Evolutionary conservation across 2,329 filamentous ascomycete species (phyloP).

Genomic region (Fusarium irregulare): DNA sequence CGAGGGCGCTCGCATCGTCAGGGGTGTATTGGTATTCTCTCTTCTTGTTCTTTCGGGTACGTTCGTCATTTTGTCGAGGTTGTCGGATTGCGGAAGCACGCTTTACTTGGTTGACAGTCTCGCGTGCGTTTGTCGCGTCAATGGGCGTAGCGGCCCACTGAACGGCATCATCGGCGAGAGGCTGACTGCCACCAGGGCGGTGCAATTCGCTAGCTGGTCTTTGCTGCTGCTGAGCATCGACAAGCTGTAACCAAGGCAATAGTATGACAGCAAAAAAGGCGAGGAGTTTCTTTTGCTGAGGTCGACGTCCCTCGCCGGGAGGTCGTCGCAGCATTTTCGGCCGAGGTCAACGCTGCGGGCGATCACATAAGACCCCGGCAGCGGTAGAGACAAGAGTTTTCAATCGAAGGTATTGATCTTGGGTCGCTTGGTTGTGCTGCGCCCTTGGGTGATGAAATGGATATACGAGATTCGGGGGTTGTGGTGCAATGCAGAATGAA

Average conservation of each 20-base stretch:
- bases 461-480: not conserved
- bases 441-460: not conserved
- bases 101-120: conserved; percentile 46
- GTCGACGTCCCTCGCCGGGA: conserved; percentile 66
- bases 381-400: not conserved
- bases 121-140: conserved; percentile 46
- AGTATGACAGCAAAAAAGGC: conserved; percentile 69
- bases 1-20: conserved; percentile 91
- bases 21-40: conserved; percentile 51
- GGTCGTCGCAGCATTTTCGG: conserved; percentile 71
- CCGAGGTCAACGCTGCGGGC: conserved; percentile 17
- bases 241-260: conserved; percentile 65
- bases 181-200: conserved; percentile 43
- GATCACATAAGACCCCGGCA: conserved; percentile 44
- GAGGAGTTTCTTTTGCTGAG: conserved; percentile 60
- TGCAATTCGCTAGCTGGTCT: conserved; percentile 46
- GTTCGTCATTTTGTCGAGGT: conserved; percentile 37
- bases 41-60: conserved; percentile 50
- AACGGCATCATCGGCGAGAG: conserved; percentile 45
- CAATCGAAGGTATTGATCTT: not conserved
- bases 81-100: conserved; percentile 43
- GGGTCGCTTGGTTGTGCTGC: not conserved
- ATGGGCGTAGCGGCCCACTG: conserved; percentile 50
- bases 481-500: conserved; percentile 39
- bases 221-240: conserved; percentile 74